Base-by-base conservation (phyloP, 2,329 filamentous ascomycete genomes). In the Remersonia thermophila region DNA sequence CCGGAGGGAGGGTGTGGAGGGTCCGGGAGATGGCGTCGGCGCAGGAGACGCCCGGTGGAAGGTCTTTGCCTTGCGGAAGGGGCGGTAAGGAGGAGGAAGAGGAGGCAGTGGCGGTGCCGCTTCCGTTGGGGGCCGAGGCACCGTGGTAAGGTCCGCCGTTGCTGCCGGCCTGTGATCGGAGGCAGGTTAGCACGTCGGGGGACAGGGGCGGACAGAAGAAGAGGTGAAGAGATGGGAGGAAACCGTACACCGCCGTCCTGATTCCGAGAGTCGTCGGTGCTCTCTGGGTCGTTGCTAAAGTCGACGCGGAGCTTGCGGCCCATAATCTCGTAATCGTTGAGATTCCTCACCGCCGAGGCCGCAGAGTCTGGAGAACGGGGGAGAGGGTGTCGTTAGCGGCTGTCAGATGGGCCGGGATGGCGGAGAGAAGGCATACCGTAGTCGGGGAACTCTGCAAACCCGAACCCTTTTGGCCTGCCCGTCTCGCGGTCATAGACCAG, bases 401-500 rank as follows among this genome's bases (percentile, higher is more conserved):
- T 23, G 9, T 23, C 5, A 6, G 5, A 9, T 23, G 20, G 20
- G 20, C 9, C 5, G 9, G 9, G 27, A 29, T 15, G 14, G n/a
- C 12, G 7, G n/a, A 11, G n/a, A 25, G 15, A 13, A 9, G 14
- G 9, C 7, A 27, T 70, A 73, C 93, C 89, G 41, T 83, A 78
- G 54, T 96, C 91, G 37, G 85, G 82, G 55, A 93, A 98, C 57
- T 96, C 89, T 52, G 87, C 83, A 52, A 96, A 98, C 26, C 91
- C 91, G 56, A 94, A 98, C 13, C 91, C 91, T 59, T 95, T 96
- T 1, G 91, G 87, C 38, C 85, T 78, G 29, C 89, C 87, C 3
- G 87, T 95, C 53, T 96, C 89, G 36, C 86, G 82, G 63, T 96
- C 93, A 60, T 94, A 93, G 46, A 96, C 89, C 33, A 96, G 71